Percentiles rank a stretch among this genome's conserved stretches.
These are phyloP conservation scores for Plasmodium gonderi DNA, from an alignment of 169 alveolate species.

Conservation along the genomic window DNA sequence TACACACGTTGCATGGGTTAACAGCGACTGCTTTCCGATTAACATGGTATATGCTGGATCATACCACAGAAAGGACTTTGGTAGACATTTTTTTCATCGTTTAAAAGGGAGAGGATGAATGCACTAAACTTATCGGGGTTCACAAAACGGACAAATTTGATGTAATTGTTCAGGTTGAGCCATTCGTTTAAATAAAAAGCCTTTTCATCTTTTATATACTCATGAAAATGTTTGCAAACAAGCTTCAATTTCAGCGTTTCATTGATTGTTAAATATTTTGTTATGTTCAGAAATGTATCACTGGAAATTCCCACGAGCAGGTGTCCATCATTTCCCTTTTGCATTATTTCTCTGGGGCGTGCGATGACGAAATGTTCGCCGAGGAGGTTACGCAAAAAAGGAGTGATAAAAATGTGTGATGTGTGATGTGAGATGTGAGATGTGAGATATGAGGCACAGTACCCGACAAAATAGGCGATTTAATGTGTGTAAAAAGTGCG, in stretches of 20 bases:
- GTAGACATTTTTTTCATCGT: constrained; percentile 27
- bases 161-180: constrained; percentile 23
- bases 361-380: background rate
- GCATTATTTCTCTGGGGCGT: constrained; percentile 20
- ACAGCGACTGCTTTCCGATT: too few relatives aligned
- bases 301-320: constrained; percentile 10
- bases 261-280: constrained; percentile 34
- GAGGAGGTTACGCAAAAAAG: background rate
- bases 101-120: constrained; percentile 23
- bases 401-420: background rate
- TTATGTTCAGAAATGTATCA: constrained; percentile 16
- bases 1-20: too few relatives aligned
- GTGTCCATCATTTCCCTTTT: background rate
- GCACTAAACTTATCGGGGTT: constrained; percentile 18
- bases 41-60: too few relatives aligned
- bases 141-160: constrained; percentile 30
- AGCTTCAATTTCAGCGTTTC: constrained; percentile 31
- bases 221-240: constrained; percentile 23
- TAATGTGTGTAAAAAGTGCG: too few relatives aligned
- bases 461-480: too few relatives aligned
- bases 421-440: too few relatives aligned
- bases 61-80: constrained; percentile 22
- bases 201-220: constrained; percentile 43
- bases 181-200: constrained; percentile 15
- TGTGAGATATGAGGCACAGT: too few relatives aligned